A percentile compares a stretch with the other conserved stretches of the same genome.
phyloP scores from a whole-genome alignment of 768 basidiomycete genomes.

The Tylopilus plumbeoviolaceoides region DNA sequence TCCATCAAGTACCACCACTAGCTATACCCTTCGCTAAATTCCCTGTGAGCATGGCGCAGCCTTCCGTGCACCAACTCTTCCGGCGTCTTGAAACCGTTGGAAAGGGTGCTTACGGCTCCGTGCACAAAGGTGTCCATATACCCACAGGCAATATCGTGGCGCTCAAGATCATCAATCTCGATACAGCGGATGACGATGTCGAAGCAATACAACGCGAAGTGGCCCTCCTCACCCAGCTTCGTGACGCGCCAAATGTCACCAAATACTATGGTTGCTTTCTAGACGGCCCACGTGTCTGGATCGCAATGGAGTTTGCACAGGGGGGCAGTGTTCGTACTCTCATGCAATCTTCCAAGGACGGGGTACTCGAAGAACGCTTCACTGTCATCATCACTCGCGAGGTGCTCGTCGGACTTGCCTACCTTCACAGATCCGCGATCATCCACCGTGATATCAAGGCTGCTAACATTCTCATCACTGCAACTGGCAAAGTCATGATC shows the following conservation, averaged over 20 bases:
- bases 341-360: constrained; percentile 80
- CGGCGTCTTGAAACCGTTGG: constrained; percentile 89
- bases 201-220: constrained; percentile 96
- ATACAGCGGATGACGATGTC: constrained; percentile 94
- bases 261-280: constrained; percentile 96
- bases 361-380: constrained; percentile 84
- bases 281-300: constrained; percentile 96
- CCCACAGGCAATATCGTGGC: constrained; percentile 87
- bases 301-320: constrained; percentile 96
- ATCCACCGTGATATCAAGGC: constrained; percentile 99
- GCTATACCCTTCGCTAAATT: background rate
- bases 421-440: constrained; percentile 90
- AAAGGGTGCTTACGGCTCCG: constrained; percentile 94
- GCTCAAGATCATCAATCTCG: constrained; percentile 98
- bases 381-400: constrained; percentile 86
- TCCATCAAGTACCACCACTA: background rate
- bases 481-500: constrained; percentile 86
- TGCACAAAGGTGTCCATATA: constrained; percentile 86
- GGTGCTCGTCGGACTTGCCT: constrained; percentile 79
- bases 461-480: constrained; percentile 90
- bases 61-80: constrained; percentile 75
- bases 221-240: constrained; percentile 82
- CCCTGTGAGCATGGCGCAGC: constrained; percentile 38
- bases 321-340: constrained; percentile 92
- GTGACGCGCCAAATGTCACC: constrained; percentile 88